These are phyloP conservation scores for Cladosporium sp. DNA, from an alignment of 2,329 filamentous ascomycete genomes.

Conservation along the genomic window DNA sequence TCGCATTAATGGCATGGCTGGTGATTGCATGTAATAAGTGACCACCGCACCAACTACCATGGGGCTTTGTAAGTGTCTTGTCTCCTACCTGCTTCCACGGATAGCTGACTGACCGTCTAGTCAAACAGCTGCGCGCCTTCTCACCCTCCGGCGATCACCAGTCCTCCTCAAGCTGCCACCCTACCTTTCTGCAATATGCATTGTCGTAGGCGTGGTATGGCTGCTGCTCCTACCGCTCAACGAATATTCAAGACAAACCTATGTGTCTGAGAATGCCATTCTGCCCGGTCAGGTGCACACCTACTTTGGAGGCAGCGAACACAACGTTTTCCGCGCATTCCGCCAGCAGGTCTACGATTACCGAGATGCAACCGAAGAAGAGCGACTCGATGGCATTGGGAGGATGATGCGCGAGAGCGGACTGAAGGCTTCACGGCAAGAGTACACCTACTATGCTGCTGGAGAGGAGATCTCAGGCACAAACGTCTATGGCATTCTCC, in stretches of 20 bases:
- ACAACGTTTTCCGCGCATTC: conserved; percentile 89
- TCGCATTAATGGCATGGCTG: neutral
- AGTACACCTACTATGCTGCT: conserved; percentile 78
- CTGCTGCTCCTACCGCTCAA: conserved; percentile 85
- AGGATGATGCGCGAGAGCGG: conserved; percentile 73
- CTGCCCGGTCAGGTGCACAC: conserved; percentile 95
- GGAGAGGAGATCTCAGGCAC: conserved; percentile 72
- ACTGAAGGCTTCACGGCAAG: conserved; percentile 82
- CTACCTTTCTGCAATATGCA: conserved; percentile 79
- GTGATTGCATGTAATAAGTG: neutral
- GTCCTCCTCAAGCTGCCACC: conserved; percentile 79
- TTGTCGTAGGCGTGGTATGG: conserved; percentile 83
- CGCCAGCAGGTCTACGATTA: conserved; percentile 73
- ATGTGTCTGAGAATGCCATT: conserved; percentile 96
- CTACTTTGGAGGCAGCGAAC: conserved; percentile 94
- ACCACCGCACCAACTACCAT: conserved; percentile 14
- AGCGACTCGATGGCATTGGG: conserved; percentile 53
- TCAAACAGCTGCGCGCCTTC: conserved; percentile 46
- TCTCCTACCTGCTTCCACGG: neutral
- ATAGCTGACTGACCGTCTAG: conserved; percentile 17
- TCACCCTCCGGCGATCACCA: conserved; percentile 74
- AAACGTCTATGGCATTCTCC: conserved; percentile 90
- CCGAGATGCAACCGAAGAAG: conserved; percentile 39
- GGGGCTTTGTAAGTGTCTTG: conserved; percentile 25
- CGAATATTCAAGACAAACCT: conserved; percentile 85